These are phyloP conservation scores for Populus trichocarpa DNA, from an alignment of 441 rosid genomes.

Conservation along the genomic window DNA sequence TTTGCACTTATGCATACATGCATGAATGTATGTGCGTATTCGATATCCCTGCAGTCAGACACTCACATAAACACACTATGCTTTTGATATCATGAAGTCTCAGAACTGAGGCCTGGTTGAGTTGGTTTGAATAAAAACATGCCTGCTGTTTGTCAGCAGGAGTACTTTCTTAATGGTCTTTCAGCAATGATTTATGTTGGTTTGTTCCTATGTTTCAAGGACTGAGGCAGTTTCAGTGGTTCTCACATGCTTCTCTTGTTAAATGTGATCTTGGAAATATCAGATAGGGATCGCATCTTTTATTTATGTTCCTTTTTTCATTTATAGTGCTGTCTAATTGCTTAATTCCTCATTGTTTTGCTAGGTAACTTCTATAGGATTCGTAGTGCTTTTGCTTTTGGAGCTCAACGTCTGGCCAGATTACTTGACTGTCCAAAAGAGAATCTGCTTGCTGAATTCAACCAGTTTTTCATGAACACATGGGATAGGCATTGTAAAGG, in stretches of 20 bases:
- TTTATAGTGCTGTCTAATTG: not conserved
- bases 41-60: not conserved
- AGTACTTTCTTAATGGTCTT: not conserved
- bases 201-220: not conserved
- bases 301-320: not conserved
- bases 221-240: not conserved
- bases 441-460: constrained; percentile 62
- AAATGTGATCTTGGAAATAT: not conserved
- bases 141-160: not conserved
- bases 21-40: not conserved
- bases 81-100: not conserved
- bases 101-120: not conserved
- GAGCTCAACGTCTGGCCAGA: constrained; percentile 88
- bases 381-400: constrained; percentile 99
- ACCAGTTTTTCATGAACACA: constrained; percentile 90
- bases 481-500: constrained; percentile 99
- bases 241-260: not conserved
- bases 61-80: not conserved
- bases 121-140: not conserved
- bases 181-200: not conserved
- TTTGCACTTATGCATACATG: not conserved
- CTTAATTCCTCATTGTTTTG: constrained; percentile 2
- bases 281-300: not conserved
- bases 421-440: constrained; percentile 89
- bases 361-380: constrained; percentile 97